Evolutionary conservation across 768 basidiomycete species (phyloP), one percentile per base, ranked within the genome.

Genomic region (Pilatotrama ljubarskyi): DNA sequence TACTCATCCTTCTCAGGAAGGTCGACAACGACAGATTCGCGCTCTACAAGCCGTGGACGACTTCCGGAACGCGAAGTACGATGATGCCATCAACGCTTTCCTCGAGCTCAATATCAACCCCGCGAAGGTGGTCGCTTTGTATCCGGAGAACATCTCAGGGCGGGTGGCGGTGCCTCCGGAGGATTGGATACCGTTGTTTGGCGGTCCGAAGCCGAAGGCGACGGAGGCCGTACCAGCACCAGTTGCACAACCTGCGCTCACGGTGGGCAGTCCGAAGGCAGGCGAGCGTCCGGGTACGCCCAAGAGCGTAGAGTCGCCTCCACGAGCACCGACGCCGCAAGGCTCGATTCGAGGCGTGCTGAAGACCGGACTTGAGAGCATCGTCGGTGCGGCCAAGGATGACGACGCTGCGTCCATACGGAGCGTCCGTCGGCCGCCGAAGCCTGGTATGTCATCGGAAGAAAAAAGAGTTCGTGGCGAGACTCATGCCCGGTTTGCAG

Each of bases 21-120:
- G 80, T 63, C 77, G 88, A 43, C 74, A 77, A 35, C 83, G 78
- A 3, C 79, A 80, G 10, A 83, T 94, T 26, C 84, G 86, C 5
- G 83, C 84, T 2, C 79, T 98, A 18, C 82, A 91, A 52, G 94
- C 93, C 0, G 87, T 97, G 0, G 78, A 88, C 0, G 83, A 88
- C 59, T 95, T 95, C 73, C 80, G 82, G 3, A 74, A 78, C 8
- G 82, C 80, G 8, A 80, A 86, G 58, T 95, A 84, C 68, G 87
- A 90, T 61, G 74, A 78, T 1, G 95, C 96, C 1, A 88, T 98
- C 57, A 87, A 97, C 69, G 83, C 86, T 0, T 95, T 98, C 72
- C 82, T 95, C 48, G 84, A 89, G 41, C 85, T 96, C 41, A 89
- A 98, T 64, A 78, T 95, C 65, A 95, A 95, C 68, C 97, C 97